A percentile compares a stretch with the other conserved stretches of the same genome.
Evolutionary conservation across 225 moss, liverwort and hornwort species (phyloP).

Genomic region (Ulota crispa): DNA sequence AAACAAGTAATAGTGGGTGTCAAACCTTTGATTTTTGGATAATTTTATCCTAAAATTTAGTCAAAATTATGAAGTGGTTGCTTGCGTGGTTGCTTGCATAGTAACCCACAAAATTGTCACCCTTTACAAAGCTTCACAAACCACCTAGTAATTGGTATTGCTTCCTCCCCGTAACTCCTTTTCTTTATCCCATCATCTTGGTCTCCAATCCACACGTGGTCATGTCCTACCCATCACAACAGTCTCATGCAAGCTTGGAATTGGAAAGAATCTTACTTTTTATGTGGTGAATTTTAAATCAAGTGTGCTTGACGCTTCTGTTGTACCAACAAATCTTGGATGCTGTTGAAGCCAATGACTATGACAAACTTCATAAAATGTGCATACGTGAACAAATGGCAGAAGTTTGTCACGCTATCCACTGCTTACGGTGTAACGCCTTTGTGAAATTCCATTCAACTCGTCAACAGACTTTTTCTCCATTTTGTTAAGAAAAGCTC

Average conservation of each 20-base stretch:
- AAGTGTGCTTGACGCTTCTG: slow-evolving; percentile 83
- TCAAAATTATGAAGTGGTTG: too few relatives aligned
- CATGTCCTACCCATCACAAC: neutral
- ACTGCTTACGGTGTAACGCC: slow-evolving; percentile 10
- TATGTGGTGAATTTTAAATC: neutral
- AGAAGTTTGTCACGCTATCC: slow-evolving; percentile 66
- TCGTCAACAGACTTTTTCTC: neutral
- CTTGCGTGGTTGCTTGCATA: too few relatives aligned
- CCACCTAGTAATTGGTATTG: too few relatives aligned
- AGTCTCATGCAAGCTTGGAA: neutral
- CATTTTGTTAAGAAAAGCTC: too few relatives aligned
- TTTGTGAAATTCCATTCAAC: slow-evolving; percentile 14
- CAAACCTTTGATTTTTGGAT: too few relatives aligned
- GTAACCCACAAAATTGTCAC: too few relatives aligned
- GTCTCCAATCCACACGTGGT: too few relatives aligned
- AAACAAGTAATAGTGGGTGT: too few relatives aligned
- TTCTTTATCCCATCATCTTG: too few relatives aligned
- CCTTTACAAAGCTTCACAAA: too few relatives aligned
- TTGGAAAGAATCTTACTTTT: neutral
- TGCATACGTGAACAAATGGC: slow-evolving; percentile 80
- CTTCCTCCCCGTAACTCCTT: too few relatives aligned
- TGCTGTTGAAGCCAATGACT: slow-evolving; percentile 76
- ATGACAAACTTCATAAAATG: slow-evolving; percentile 79
- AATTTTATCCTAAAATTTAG: too few relatives aligned
- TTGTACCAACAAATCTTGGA: slow-evolving; percentile 85